Evolutionary conservation across 495 filamentous ascomycete species (phyloP), one percentile per base, ranked within the genome.

Genomic region (Hyaloscypha variabilis): DNA sequence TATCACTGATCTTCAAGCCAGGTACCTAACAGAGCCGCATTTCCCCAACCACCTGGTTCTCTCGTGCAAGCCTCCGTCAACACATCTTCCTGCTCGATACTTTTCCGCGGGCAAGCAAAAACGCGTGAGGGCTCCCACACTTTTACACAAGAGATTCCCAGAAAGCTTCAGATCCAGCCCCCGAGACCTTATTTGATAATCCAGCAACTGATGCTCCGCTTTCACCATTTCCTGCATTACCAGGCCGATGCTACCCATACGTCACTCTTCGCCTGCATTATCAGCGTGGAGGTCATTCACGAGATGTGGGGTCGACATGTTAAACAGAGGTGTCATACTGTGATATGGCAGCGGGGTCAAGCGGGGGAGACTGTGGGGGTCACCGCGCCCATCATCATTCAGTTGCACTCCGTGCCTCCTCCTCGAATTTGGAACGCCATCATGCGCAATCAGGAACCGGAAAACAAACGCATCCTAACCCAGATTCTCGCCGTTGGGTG

Each of bases 281-380:
- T 34, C 54, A 58, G 54, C 54, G 30, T 58, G 54, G 54, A 58
- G 54, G 54, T 34, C 29, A 19, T 19, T 52, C 49, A 52, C 54
- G 17, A 31, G 14, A 8, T 58, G 54, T 58, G 54, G 54, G 54
- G 54, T 58, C 30, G 14, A 26, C 54, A 31, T 34, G 30, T 58
- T 10, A 58, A 58, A 58, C 8, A 8, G 14, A 14, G 54, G 34
- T 58, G 54, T 58, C 54, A 58, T 58, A 58, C 54, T 21, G n/a
- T 5, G 54, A 58, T 58, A 36, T n/a, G 54, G 34, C 14, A 58
- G 26, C 30, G 26, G 26, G 26, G 54, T 58, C 26, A 19, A 58
- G n/a, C 11, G 51, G 54, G 25, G 54, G 54, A 28, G 26, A 34
- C 19, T 58, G 26, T 58, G 54, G 26, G 25, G 26, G 30, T 46